Evolutionary conservation across 1,284 basidiomycete species (phyloP), one percentile per base, ranked within the genome.

Genomic region (Leccinum brunneo-olivaceum): DNA sequence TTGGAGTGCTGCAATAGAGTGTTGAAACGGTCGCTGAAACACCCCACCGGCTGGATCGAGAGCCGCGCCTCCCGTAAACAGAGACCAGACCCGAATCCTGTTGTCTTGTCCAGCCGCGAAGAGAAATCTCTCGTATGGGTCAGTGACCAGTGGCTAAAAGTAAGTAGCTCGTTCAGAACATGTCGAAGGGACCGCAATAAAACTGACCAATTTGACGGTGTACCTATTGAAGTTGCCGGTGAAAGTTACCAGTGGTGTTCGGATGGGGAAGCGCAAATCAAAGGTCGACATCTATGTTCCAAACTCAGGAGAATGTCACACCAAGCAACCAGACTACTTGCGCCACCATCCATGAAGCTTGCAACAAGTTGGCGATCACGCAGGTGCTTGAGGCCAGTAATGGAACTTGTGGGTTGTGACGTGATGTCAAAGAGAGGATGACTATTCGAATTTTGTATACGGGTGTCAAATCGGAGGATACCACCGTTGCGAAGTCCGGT

Each of bases 91-190:
- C 20, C 81, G 70, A 60, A 86, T 67, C 51, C 72, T 63, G 52
- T 71, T 55, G 68, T 83, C 77, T 58, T 80, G 72, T 4, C 86
- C 87, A 1, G 80, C 81, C 4, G 79, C 79, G 53, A 90, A 90
- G 12, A 92, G 55, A 50, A 84, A 79, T 37, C 80, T 71, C 44
- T 84, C 73, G 2, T 64, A 61, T 0, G 76, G 71, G 49, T 85
- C 82, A 10, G 76, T 57, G 1, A 72, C 64, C 14, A 84, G 65
- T 8, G 84, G 82, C 84, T 86, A 49, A 12, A 49, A 41, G 40
- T 16, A 33, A 33, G 27, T 39, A 20, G 16, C 39, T 35, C 41
- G 34, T 41, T 27, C 24, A 27, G 36, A 33, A 29, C 30, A 30
- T 2, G 5, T 15, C 10, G 1, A 35, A n/a, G 29, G n/a, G 20